Evolutionary conservation across 306 rosid genomes (phyloP).

Genomic region (Glycyrrhiza uralensis): DNA sequence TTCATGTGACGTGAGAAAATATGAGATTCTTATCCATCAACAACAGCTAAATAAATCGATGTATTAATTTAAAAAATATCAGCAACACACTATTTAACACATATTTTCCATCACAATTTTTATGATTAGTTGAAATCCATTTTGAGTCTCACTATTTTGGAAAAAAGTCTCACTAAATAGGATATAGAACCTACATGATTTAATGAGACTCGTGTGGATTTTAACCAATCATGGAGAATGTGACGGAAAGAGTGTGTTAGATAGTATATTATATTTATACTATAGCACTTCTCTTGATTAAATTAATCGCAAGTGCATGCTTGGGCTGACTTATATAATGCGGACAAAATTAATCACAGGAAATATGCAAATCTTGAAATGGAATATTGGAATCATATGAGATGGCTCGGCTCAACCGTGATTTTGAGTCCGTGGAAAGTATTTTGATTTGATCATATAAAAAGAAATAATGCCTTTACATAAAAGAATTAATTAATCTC

Average conservation of each 20-base stretch:
- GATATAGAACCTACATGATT: too few species aligned
- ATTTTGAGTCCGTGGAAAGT: not conserved
- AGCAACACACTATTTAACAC: too few species aligned
- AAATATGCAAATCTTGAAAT: slow-evolving; percentile 27
- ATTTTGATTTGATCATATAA: too few species aligned
- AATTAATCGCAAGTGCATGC: slow-evolving; percentile 19
- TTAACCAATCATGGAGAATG: too few species aligned
- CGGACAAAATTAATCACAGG: slow-evolving; percentile 25
- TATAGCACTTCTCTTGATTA: too few species aligned
- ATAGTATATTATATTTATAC: too few species aligned
- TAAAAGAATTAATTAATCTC: not conserved
- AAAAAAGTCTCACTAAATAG: too few species aligned
- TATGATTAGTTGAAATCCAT: too few species aligned
- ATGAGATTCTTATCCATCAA: not conserved
- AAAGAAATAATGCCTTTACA: not conserved
- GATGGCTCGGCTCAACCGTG: not conserved
- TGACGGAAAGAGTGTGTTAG: too few species aligned
- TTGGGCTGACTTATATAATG: slow-evolving; percentile 8
- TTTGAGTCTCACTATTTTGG: too few species aligned
- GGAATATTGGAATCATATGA: slow-evolving; percentile 33
- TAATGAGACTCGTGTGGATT: too few species aligned
- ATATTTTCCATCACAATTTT: too few species aligned
- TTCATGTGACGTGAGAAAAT: not conserved
- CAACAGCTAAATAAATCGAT: not conserved
- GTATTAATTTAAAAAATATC: slow-evolving; percentile 1